Evolutionary conservation across 1,284 basidiomycete species (phyloP).

Genomic region (Schizophyllum commune): DNA sequence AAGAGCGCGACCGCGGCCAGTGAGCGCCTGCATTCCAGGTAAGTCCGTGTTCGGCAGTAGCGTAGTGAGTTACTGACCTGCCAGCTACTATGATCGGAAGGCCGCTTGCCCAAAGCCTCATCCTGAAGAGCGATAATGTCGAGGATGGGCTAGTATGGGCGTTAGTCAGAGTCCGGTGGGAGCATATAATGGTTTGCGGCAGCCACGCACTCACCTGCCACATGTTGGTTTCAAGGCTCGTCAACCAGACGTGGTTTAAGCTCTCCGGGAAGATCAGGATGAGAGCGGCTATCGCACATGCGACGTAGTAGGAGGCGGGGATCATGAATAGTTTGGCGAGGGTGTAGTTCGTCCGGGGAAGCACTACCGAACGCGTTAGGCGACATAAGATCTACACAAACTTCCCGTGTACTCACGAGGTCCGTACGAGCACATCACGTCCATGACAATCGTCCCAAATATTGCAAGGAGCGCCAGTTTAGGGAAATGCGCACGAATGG

Average conservation of each 20-base stretch:
- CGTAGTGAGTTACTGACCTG: constrained; percentile 9
- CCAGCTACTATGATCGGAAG: constrained; percentile 24
- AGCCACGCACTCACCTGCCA: constrained; percentile 21
- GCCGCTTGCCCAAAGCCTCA: constrained; percentile 22
- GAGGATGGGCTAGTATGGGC: constrained; percentile 20
- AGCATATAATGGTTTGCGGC: background rate
- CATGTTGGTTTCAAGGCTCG: constrained; percentile 33
- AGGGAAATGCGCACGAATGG: constrained; percentile 53
- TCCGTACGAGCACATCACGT: constrained; percentile 47
- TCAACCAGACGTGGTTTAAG: constrained; percentile 47
- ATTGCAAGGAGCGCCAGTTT: constrained; percentile 52
- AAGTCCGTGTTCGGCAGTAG: background rate
- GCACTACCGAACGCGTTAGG: constrained; percentile 41
- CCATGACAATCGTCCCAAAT: constrained; percentile 51
- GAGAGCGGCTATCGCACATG: constrained; percentile 47
- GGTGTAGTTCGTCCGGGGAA: constrained; percentile 60
- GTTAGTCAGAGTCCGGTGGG: background rate
- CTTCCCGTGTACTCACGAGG: constrained; percentile 30
- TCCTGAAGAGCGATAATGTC: constrained; percentile 26
- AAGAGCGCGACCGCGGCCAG: constrained; percentile 13
- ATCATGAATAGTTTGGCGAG: constrained; percentile 51
- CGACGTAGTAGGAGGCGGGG: constrained; percentile 53
- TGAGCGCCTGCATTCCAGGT: constrained; percentile 11
- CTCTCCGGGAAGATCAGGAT: constrained; percentile 70
- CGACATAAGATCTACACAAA: constrained; percentile 8